Conservation (phyloP, 2,329 filamentous ascomycete species). For the Sarocladium kiliense region DNA sequence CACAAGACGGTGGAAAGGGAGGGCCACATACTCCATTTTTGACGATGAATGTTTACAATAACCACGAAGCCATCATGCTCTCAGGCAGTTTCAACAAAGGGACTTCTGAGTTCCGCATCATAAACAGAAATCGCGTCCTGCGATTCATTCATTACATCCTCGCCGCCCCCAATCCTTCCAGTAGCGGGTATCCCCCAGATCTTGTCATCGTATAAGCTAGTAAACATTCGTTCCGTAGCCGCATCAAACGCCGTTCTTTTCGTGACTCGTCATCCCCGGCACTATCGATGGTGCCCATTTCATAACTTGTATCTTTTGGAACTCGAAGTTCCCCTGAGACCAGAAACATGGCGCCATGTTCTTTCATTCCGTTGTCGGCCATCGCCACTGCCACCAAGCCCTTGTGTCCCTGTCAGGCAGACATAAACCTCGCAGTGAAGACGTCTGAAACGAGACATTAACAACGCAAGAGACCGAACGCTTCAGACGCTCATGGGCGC, state of each 20-base stretch:
- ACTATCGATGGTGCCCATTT: background rate
- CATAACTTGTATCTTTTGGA: background rate
- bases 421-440: too few relatives aligned
- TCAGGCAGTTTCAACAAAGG: background rate
- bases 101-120: too few relatives aligned
- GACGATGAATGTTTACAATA: background rate
- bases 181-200: background rate
- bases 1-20: constrained; percentile 1
- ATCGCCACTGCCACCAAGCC: too few relatives aligned
- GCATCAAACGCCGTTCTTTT: constrained; percentile 6
- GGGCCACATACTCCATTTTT: background rate
- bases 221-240: constrained; percentile 2
- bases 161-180: background rate
- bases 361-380: background rate
- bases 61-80: background rate
- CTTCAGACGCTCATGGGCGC: background rate
- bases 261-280: background rate
- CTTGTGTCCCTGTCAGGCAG: too few relatives aligned
- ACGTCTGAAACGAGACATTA: too few relatives aligned
- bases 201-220: background rate
- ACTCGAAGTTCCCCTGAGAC: background rate
- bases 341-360: background rate
- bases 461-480: background rate
- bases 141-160: constrained; percentile 4
- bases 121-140: background rate